Evolutionary conservation across 2,329 filamentous ascomycete genomes (phyloP).

Genomic region (Torrubiellomyces zombiae): DNA sequence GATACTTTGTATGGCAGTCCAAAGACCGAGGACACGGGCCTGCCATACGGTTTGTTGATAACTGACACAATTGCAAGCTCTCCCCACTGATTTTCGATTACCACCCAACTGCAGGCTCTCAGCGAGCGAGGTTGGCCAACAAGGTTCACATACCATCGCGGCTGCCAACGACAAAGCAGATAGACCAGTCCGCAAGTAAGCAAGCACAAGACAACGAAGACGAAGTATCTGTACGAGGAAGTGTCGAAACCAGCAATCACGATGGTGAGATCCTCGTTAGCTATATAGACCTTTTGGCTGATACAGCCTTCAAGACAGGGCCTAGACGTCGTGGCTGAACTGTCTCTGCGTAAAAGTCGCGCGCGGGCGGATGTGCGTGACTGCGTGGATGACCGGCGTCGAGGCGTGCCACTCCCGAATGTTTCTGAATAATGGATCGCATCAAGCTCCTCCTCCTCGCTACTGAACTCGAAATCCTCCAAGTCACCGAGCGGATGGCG

Average conservation of each 20-base stretch:
- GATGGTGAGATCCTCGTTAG: conserved; percentile 85
- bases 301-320: conserved; percentile 44
- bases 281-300: conserved; percentile 85
- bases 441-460: conserved; percentile 22
- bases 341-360: conserved; percentile 56
- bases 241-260: conserved; percentile 85
- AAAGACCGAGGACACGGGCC: conserved; percentile 45
- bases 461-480: conserved; percentile 22
- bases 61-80: conserved; percentile 71
- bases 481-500: conserved; percentile 19
- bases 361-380: conserved; percentile 40
- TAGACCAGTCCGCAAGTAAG: conserved; percentile 63
- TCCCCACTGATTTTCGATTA: conserved; percentile 95
- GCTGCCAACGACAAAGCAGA: conserved; percentile 78
- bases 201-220: conserved; percentile 56
- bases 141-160: conserved; percentile 66
- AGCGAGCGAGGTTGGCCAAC: conserved; percentile 54
- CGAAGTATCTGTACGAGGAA: conserved; percentile 46
- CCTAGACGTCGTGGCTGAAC: conserved; percentile 51
- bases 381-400: conserved; percentile 44
- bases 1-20: conserved; percentile 46
- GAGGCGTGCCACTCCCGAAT: conserved; percentile 30
- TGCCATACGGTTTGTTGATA: conserved; percentile 33
- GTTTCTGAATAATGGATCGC: conserved; percentile 22
- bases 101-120: conserved; percentile 71